Evolutionary conservation across 2,329 filamentous ascomycete species (phyloP).

Genomic region (Penicillium sp.): DNA sequence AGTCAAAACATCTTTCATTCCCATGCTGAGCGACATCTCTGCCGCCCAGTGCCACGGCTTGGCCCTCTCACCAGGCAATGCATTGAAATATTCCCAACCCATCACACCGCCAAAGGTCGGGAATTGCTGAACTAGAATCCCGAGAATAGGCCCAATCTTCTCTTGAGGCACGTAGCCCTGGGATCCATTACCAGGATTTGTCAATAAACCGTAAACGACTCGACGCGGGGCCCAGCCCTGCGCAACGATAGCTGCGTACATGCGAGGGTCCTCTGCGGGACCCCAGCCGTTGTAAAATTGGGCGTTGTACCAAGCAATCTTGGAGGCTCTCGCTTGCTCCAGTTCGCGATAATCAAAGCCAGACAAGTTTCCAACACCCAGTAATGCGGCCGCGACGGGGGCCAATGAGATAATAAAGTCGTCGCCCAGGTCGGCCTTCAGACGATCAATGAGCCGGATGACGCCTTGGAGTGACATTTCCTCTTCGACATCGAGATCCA

Average conservation of each 20-base stretch:
- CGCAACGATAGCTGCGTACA: slow-evolving; percentile 44
- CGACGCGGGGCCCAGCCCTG: slow-evolving; percentile 69
- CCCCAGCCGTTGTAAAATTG: slow-evolving; percentile 96
- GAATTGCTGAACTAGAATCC: slow-evolving; percentile 58
- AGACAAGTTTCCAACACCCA: slow-evolving; percentile 63
- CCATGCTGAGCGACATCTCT: slow-evolving; percentile 57
- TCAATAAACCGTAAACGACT: slow-evolving; percentile 78
- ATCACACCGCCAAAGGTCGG: slow-evolving; percentile 79
- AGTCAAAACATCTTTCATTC: slow-evolving; percentile 40
- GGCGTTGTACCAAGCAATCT: slow-evolving; percentile 82
- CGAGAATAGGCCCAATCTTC: slow-evolving; percentile 57
- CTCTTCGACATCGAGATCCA: slow-evolving; percentile 82
- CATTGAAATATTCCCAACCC: slow-evolving; percentile 96
- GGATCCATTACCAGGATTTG: slow-evolving; percentile 69
- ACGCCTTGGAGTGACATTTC: slow-evolving; percentile 65
- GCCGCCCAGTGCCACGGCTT: slow-evolving; percentile 77
- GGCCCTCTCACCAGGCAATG: slow-evolving; percentile 60
- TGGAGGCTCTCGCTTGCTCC: slow-evolving; percentile 62
- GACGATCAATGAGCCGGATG: slow-evolving; percentile 64
- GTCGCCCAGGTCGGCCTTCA: slow-evolving; percentile 52
- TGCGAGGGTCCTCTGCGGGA: slow-evolving; percentile 53
- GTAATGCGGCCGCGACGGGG: slow-evolving; percentile 73
- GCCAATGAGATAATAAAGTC: slow-evolving; percentile 76
- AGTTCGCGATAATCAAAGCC: slow-evolving; percentile 79
- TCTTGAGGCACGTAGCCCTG: slow-evolving; percentile 62